Base-by-base conservation (phyloP, 768 basidiomycete species). In the Favolaschia claudopus region DNA sequence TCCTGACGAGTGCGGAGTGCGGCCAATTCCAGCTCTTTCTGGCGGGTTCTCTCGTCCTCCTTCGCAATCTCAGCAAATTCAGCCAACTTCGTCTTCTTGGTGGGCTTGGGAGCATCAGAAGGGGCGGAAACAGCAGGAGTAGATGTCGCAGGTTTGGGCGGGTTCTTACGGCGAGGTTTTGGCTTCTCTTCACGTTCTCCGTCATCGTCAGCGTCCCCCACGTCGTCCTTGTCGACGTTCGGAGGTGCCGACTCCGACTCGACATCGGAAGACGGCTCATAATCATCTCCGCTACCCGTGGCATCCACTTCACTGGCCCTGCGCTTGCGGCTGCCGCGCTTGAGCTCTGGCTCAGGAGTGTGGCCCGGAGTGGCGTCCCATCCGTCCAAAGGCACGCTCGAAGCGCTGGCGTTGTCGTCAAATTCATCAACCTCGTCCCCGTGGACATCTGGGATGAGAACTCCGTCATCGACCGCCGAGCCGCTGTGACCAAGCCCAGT, bases 11-110 rank as follows among this genome's bases (percentile, higher is more conserved):
- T 5, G 25, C 9, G 4, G 14, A 50, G 4, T 33, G 28, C 10
- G 22, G 13, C 20, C 17, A 52, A 32, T n/a, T 34, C 31, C 2
- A 60, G 36, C 32, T 60, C 58, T 38, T 48, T 48, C 39, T 57
- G 55, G 12, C 48, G 47, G 2, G 40, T 44, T 40, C 1, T 36
- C 48, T 58, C 48, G 19, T 58, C 56, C 6, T 5, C 13, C 48
- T 58, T 58, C 20, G 40, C 48, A 28, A 56, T 31, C 14, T 57
- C 55, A 1, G 22, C 19, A 25, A 58, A 58, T 42, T 58, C 56
- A 0, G 20, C 13, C 4, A 51, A 10, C 27, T 51, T 45, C 4
- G 24, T 31, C 36, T 45, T 58, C 28, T 58, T 58, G 13, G 38
- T 25, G 1, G 49, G 24, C 32, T 42, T 58, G 12, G 48, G 33